Evolutionary conservation across 1,284 basidiomycete species (phyloP), one percentile per base, ranked within the genome.

Genomic region (Phaffia rhodozyma): DNA sequence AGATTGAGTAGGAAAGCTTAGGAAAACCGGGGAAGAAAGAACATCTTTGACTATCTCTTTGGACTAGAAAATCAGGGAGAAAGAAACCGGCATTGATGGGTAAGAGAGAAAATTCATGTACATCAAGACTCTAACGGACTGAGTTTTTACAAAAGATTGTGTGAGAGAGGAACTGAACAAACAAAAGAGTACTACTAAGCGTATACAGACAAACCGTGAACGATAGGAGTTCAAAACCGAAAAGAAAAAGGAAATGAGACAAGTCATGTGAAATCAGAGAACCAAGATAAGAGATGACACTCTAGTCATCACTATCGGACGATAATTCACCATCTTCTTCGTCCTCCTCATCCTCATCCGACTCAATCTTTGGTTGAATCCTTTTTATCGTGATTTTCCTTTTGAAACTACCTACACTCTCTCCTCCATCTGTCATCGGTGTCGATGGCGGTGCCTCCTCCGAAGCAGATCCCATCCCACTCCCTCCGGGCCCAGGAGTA

Each of bases 391-490:
- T 25, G 25, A 34, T 34, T 20, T n/a, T 29, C 7, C 21, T 34
- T 27, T 55, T 34, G 29, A 55, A 32, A 55, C n/a, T 43, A 16
- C 38, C 38, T 43, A 43, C 13, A 16, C 38, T 43, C 38, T 43
- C 38, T 16, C 38, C 38, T 16, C 38, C 38, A 11, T 43, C 38
- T 58, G 56, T 32, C 27, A 58, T 61, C 60, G 0, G 25, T 47
- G n/a, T 54, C 61, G 30, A 54, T 30, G 21, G 43, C 55, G 51
- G 55, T 51, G 16, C 55, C 55, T 60, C 58, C 47, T 25, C 58
- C 16, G 38, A 43, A 7, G 38, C 58, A 3, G 58, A 48, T 49
- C 58, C 58, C 58, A 60, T 60, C 5, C 58, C 57, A n/a, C 57
- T 43, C 9, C 47, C 25, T 49, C 58, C 38, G 18, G 25, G 38